Evolutionary conservation across 805 yeast genomes (phyloP), one percentile per base, ranked within the genome.

Genomic region (Cyberlindnera mrakii): DNA sequence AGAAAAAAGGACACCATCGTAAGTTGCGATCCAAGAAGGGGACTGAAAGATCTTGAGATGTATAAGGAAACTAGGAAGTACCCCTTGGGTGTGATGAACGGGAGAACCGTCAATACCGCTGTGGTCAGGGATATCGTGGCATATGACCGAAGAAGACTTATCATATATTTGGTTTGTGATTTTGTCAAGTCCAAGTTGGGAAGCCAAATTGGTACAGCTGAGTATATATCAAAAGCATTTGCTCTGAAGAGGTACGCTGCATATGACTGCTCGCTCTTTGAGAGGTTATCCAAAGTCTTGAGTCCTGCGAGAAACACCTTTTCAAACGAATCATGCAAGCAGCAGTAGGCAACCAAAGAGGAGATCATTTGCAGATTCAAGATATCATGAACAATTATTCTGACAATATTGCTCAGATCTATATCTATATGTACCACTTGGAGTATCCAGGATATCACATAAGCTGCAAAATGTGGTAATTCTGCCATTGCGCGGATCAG

Each of bases 21-120:
- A 9, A 43, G 19, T 10, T 37, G 34, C 6, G 53, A 18, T 3
- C 58, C 56, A 17, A 47, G 9, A 18, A 34, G 39, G 2, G 44
- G 20, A 30, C 40, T 50, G 35, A 47, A 45, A 6, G 17, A 31
- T 20, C 42, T 42, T 4, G 49, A 31, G 10, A 50, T 20, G 17
- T 40, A 37, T 4, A 49, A 15, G 11, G 48, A 33, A 10, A 41
- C 29, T 1, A 30, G 8, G 3, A 35, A 15, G 39, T 11, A 30
- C 38, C 41, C 41, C 29, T 14, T 18, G 14, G 35, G 30, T 11
- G 29, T 14, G 27, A 37, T 7, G 10, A 19, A 4, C 2, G 18
- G 16, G 17, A 18, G 14, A 10, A 30, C 7, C 15, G 17, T 14
- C 18, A 30, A 34, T 8, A 30, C 13, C 17, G 18, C 7, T 9